Percentiles rank a stretch among this genome's conserved stretches.
phyloP scores from a whole-genome alignment of 768 basidiomycete genomes.

The Phaeotremella skinneri region DNA sequence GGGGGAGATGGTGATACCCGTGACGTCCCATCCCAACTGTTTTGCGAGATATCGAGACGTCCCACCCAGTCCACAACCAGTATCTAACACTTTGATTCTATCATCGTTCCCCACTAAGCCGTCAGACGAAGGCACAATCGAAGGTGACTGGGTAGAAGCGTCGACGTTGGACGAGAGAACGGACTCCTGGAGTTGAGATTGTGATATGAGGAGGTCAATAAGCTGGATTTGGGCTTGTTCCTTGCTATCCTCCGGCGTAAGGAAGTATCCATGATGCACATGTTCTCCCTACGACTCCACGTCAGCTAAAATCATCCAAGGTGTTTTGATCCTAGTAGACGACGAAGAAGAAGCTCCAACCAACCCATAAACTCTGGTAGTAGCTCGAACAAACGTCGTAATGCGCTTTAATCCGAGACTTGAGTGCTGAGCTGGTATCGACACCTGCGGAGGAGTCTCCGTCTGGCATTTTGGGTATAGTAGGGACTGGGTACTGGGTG shows the following conservation, averaged over 20 bases:
- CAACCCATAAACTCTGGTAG: constrained; percentile 23
- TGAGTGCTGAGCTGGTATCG: constrained; percentile 2
- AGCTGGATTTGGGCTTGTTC: constrained; percentile 24
- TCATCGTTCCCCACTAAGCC: not conserved
- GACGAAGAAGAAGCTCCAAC: not conserved
- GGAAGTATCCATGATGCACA: constrained; percentile 26
- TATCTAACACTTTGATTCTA: constrained; percentile 15
- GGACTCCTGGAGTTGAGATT: constrained; percentile 11
- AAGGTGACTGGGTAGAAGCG: not conserved
- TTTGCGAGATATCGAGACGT: constrained; percentile 23
- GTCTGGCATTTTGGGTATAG: too few relatives aligned
- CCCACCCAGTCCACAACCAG: constrained; percentile 26
- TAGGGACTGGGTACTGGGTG: too few relatives aligned
- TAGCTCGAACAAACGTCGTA: constrained; percentile 28
- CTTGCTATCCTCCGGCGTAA: constrained; percentile 15
- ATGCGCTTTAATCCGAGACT: constrained; percentile 22
- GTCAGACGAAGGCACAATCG: not conserved
- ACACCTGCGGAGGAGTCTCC: too few relatives aligned
- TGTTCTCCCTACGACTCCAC: constrained; percentile 15
- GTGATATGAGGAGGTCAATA: constrained; percentile 19
- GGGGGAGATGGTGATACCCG: constrained; percentile 18
- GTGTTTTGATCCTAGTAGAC: not conserved
- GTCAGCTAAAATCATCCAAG: not conserved
- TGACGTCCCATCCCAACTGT: constrained; percentile 19
- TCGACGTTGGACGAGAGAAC: too few relatives aligned